Evolutionary conservation across 768 basidiomycete genomes (phyloP), one percentile per base, ranked within the genome.

Genomic region (Psilocybe cubensis): DNA sequence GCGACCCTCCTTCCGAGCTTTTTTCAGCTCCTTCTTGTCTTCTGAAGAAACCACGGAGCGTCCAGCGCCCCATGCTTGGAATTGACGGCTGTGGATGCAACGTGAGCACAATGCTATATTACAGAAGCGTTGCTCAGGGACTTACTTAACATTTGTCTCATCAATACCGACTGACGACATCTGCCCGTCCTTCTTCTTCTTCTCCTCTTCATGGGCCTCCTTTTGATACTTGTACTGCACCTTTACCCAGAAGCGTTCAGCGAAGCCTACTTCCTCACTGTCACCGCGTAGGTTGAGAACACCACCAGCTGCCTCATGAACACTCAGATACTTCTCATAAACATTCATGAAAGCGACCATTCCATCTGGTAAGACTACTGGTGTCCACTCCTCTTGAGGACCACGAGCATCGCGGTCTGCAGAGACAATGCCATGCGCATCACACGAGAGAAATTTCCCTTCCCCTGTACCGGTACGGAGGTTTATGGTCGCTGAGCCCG

Each of bases 381-480:
- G 89, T 3, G 89, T 91, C 92, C 94, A 97, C 72, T 96, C 94
- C 71, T 97, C 94, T 71, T 96, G 92, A 3, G 92, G 90, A 1
- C 94, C 95, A 28, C 94, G 83, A 24, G 94, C 94, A 66, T 97
- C 94, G 44, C 91, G 79, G 68, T 92, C 89, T 42, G 91, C 88
- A 61, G 88, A 84, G 12, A 96, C 88, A 18, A 94, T 76, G 6
- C 94, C 94, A 65, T 92, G 86, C 59, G 87, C 81, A 75, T 96
- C 92, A 73, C 89, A 92, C 7, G 91, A 93, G 45, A 97, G 75
- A 70, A 95, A 97, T 72, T 94, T 94, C 9, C 92, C 92, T 69
- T 91, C 91, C 21, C 91, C 91, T n/a, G 84, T 84, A 1, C 91
- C 91, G 29, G 91, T 91, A 20, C 94, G 86, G 57, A 96, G 74